Evolutionary conservation across 768 basidiomycete genomes (phyloP).

Genomic region (Pleurotus citrinopileatus): DNA sequence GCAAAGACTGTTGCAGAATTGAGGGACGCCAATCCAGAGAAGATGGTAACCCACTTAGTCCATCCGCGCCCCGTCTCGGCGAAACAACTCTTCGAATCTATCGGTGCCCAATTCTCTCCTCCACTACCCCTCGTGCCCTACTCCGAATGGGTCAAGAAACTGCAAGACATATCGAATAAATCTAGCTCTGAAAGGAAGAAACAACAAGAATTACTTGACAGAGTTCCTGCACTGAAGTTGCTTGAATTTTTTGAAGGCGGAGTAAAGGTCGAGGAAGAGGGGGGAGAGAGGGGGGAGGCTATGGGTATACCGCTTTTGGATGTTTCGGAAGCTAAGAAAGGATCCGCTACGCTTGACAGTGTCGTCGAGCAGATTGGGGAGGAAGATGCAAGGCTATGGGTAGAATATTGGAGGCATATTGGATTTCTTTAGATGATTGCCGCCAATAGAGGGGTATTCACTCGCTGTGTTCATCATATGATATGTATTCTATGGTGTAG

Average conservation of each 20-base stretch:
- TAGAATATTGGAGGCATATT: conserved; percentile 12
- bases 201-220: conserved; percentile 1
- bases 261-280: neutral
- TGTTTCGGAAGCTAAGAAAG: conserved; percentile 5
- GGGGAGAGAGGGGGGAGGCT: conserved; percentile 7
- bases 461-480: no score
- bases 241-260: conserved; percentile 14
- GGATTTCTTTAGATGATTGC: neutral
- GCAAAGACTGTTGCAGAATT: conserved; percentile 19
- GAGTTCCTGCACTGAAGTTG: conserved; percentile 13
- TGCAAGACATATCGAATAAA: conserved; percentile 11
- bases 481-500: no score
- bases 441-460: no score
- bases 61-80: conserved; percentile 18
- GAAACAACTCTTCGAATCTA: conserved; percentile 11
- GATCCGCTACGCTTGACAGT: neutral
- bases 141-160: conserved; percentile 16
- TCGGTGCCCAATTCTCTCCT: conserved; percentile 13
- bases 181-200: conserved; percentile 1
- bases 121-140: conserved; percentile 19
- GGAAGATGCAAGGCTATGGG: conserved; percentile 10
- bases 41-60: conserved; percentile 14
- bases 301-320: conserved; percentile 15
- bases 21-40: conserved; percentile 4
- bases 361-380: neutral